These are phyloP conservation scores for Quercus parvula DNA, from an alignment of 306 rosid genomes.

Conservation along the genomic window DNA sequence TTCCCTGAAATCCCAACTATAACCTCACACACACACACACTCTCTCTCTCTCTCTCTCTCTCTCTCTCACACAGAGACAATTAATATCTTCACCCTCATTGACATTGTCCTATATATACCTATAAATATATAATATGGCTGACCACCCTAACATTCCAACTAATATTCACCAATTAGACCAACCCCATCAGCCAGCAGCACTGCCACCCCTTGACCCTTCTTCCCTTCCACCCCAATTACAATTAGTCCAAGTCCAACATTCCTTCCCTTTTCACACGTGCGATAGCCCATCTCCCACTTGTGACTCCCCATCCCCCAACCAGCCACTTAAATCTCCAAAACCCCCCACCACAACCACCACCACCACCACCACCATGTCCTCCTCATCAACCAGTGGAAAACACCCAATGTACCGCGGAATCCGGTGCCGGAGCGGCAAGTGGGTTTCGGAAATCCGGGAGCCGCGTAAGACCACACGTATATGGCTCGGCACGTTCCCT, in stretches of 20 bases:
- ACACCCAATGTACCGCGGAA: constrained; percentile 62
- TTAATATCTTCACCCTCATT: neutral
- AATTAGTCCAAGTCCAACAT: neutral
- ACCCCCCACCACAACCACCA: neutral
- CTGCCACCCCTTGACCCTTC: constrained; percentile 10
- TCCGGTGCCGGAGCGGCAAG: constrained; percentile 68
- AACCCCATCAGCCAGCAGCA: constrained; percentile 1
- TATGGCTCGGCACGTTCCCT: constrained; percentile 84
- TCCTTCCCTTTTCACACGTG: constrained; percentile 1
- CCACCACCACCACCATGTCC: constrained; percentile 28
- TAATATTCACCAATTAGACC: neutral
- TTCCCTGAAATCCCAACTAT: neutral
- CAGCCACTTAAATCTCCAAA: neutral
- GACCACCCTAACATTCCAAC: constrained; percentile 11
- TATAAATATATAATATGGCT: constrained; percentile 6
- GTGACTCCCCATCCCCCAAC: neutral
- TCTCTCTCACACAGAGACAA: neutral
- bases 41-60: neutral
- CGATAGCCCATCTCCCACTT: neutral
- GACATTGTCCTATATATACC: neutral
- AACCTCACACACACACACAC: neutral
- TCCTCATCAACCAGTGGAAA: constrained; percentile 44
- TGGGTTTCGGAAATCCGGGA: constrained; percentile 98
- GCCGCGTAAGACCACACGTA: constrained; percentile 71
- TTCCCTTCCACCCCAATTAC: neutral